A percentile compares a stretch with the other conserved stretches of the same genome.
phyloP scores from a whole-genome alignment of 768 basidiomycete genomes.

The Glaciozyma martinii region DNA sequence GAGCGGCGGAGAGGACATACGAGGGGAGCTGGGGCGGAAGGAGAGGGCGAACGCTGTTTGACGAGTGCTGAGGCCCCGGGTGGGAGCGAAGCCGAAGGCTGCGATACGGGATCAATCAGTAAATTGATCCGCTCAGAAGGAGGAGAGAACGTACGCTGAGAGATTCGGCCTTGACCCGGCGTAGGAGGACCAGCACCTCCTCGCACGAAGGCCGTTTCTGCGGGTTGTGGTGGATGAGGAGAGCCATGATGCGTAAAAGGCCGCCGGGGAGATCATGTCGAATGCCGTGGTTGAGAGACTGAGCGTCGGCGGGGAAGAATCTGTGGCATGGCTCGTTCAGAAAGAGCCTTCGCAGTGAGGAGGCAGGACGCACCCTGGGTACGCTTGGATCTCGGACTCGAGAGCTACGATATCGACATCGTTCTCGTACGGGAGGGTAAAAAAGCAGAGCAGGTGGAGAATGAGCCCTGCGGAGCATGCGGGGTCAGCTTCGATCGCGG shows the following conservation, averaged over 20 bases:
- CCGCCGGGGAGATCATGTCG: constrained; percentile 23
- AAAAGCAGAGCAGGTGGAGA: constrained; percentile 43
- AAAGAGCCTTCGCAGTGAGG: too few relatives aligned
- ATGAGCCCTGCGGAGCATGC: constrained; percentile 36
- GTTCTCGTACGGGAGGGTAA: constrained; percentile 40
- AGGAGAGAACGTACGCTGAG: background rate
- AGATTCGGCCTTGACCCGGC: background rate
- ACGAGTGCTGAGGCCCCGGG: background rate
- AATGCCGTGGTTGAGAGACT: constrained; percentile 1
- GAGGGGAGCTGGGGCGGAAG: background rate
- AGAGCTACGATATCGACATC: constrained; percentile 37
- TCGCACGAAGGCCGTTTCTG: constrained; percentile 16
- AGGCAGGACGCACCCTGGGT: constrained; percentile 37
- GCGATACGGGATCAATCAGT: background rate
- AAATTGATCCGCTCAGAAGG: background rate
- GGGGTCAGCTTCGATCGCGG: too few relatives aligned
- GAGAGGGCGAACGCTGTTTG: background rate
- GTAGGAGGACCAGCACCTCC: background rate
- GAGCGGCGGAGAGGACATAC: background rate
- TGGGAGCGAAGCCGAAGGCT: background rate
- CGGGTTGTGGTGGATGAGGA: constrained; percentile 15
- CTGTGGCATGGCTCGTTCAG: background rate
- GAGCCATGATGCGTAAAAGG: constrained; percentile 12
- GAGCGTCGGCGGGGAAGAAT: constrained; percentile 6
- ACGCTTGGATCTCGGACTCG: constrained; percentile 36